Conservation (phyloP, 768 basidiomycete species). For the Russula griseocarnosa region DNA sequence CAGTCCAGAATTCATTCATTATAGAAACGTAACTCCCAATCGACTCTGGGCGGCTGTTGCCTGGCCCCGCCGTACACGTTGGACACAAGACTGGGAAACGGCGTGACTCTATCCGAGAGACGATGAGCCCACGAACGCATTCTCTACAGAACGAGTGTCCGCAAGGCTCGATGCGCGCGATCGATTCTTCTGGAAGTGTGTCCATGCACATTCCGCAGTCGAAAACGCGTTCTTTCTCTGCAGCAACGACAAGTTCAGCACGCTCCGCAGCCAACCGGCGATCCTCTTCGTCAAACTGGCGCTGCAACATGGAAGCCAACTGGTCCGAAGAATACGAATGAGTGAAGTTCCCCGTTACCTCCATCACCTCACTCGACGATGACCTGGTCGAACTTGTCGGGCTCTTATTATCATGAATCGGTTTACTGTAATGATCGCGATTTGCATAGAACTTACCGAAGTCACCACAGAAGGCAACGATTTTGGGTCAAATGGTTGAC, state of each 20-base stretch:
- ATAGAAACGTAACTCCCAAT: slow-evolving; percentile 36
- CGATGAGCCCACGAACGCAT: slow-evolving; percentile 46
- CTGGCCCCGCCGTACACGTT: slow-evolving; percentile 40
- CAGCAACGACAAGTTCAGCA: slow-evolving; percentile 8
- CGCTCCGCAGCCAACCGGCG: slow-evolving; percentile 13
- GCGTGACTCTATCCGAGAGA: slow-evolving; percentile 48
- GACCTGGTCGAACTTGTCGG: background rate
- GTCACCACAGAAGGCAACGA: background rate
- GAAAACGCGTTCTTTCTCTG: slow-evolving; percentile 33
- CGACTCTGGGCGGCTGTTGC: slow-evolving; percentile 17
- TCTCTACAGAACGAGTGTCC: slow-evolving; percentile 51
- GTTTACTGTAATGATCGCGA: background rate
- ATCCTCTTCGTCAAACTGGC: slow-evolving; percentile 18
- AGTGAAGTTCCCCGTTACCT: background rate
- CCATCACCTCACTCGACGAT: background rate
- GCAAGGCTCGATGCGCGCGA: slow-evolving; percentile 44
- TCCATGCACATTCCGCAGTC: slow-evolving; percentile 58
- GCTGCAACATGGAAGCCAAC: slow-evolving; percentile 5
- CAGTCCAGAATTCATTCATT: background rate
- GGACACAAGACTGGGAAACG: slow-evolving; percentile 62
- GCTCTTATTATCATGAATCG: background rate
- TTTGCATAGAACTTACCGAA: background rate
- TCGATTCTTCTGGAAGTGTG: slow-evolving; percentile 40
- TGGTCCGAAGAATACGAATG: background rate
- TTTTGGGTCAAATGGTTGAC: background rate